Evolutionary conservation across 75 land plant species (phyloP).

Genomic region (Adiantum capillusveneris): DNA sequence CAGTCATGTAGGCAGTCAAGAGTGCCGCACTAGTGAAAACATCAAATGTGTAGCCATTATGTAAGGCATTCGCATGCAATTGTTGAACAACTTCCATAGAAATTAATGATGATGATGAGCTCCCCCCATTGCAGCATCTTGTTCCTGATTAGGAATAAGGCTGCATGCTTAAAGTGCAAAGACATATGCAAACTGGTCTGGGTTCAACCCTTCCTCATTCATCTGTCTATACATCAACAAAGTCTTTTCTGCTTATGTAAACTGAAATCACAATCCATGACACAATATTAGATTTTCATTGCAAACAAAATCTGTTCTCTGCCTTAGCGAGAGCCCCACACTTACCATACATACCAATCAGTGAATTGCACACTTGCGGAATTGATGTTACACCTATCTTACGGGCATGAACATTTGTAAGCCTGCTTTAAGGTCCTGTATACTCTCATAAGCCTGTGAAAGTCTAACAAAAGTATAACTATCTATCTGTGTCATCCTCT

Average conservation of each 20-base stretch:
- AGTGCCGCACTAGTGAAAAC: not conserved
- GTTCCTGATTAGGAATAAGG: not conserved
- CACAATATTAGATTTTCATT: not conserved
- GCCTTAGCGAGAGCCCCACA: not conserved
- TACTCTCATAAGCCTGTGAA: constrained; percentile 39
- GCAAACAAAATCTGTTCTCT: not conserved
- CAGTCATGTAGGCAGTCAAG: constrained; percentile 2
- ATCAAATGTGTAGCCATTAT: not conserved
- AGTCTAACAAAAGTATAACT: constrained; percentile 5
- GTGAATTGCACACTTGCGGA: not conserved
- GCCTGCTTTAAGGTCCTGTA: constrained; percentile 26
- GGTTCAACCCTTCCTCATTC: not conserved
- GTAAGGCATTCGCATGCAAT: not conserved
- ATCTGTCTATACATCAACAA: not conserved
- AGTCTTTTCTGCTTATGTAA: not conserved
- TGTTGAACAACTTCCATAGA: not conserved
- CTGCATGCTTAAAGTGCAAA: not conserved
- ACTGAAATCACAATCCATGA: not conserved
- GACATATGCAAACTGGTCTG: not conserved
- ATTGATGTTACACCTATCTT: not conserved
- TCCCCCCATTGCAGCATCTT: not conserved
- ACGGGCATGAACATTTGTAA: constrained; percentile 22
- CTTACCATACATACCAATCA: not conserved
- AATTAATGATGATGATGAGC: not conserved
- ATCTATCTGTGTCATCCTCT: not conserved